phyloP scores from a whole-genome alignment of 176 grass and related monocot genomes.

The Thinopyrum elongatum region DNA sequence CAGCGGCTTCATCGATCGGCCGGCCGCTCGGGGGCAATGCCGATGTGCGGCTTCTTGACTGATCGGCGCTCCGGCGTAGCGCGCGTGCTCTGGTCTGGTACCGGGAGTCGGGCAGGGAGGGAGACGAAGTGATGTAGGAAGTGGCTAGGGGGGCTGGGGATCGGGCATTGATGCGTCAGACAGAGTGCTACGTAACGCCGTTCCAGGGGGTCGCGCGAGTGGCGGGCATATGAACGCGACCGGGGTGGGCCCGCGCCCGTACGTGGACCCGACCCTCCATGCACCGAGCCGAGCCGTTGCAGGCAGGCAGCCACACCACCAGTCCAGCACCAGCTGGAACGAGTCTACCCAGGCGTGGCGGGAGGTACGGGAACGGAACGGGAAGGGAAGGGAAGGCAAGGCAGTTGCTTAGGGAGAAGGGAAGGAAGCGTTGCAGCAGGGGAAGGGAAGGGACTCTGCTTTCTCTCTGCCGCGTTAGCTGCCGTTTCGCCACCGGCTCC shows the following conservation, averaged over 20 bases:
- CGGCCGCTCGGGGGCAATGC: background rate
- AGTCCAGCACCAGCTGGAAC: background rate
- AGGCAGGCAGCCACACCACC: too few species aligned
- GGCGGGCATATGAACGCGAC: constrained; percentile 30
- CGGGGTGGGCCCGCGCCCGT: background rate
- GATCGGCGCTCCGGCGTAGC: too few species aligned
- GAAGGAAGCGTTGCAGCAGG: constrained; percentile 40
- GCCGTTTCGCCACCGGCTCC: constrained; percentile 4
- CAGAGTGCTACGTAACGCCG: constrained; percentile 10
- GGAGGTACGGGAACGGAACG: background rate
- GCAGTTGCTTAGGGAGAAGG: constrained; percentile 44
- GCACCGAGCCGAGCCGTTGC: background rate
- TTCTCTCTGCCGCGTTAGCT: background rate
- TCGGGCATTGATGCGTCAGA: constrained; percentile 32
- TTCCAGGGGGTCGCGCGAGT: background rate
- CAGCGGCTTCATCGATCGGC: constrained; percentile 17
- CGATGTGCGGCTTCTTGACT: too few species aligned
- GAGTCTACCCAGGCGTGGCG: background rate
- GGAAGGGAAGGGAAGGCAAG: background rate
- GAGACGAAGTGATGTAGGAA: background rate
- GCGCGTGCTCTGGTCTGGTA: too few species aligned
- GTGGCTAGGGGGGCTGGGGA: background rate
- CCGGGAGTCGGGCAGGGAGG: background rate
- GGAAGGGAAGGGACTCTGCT: background rate
- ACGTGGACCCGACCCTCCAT: constrained; percentile 11